Percentiles rank a stretch among this genome's conserved stretches.
These are phyloP conservation scores for Kluyveromyces siamensis DNA, from an alignment of 805 yeast species.

Conservation along the genomic window DNA sequence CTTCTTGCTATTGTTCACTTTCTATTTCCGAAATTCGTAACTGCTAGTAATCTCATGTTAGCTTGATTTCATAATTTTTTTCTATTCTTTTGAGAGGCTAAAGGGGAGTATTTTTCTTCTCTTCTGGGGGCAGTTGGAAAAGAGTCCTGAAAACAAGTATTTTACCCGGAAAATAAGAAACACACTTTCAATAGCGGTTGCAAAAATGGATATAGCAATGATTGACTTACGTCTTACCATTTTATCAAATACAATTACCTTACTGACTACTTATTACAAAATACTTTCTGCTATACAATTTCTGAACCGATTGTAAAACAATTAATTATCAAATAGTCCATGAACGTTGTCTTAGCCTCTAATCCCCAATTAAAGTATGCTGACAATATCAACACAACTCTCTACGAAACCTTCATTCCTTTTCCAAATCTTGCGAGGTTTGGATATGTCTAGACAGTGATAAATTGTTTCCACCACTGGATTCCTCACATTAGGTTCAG, in stretches of 20 bases:
- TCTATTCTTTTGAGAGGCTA: background rate
- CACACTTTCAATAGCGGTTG: too few species aligned
- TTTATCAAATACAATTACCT: background rate
- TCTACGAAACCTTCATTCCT: conserved; percentile 21
- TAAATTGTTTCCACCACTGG: conserved; percentile 27
- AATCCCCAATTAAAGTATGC: conserved; percentile 19
- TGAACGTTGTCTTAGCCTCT: background rate
- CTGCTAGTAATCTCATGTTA: background rate
- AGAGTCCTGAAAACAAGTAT: background rate
- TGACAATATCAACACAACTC: conserved; percentile 5
- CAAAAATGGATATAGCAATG: too few species aligned
- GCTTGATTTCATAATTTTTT: background rate
- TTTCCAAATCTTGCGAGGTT: conserved; percentile 20
- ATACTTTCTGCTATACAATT: background rate
- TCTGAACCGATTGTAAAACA: background rate
- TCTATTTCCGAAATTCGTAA: background rate
- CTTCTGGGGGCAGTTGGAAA: background rate
- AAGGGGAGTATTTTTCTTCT: background rate
- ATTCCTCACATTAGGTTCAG: background rate
- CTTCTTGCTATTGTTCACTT: background rate
- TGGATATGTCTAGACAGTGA: conserved; percentile 8
- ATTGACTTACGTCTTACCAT: background rate
- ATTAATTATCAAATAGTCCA: background rate
- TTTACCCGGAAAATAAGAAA: background rate
- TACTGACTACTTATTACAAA: background rate